Conservation (phyloP, 768 basidiomycete species). For the Agrocybe pediades region DNA sequence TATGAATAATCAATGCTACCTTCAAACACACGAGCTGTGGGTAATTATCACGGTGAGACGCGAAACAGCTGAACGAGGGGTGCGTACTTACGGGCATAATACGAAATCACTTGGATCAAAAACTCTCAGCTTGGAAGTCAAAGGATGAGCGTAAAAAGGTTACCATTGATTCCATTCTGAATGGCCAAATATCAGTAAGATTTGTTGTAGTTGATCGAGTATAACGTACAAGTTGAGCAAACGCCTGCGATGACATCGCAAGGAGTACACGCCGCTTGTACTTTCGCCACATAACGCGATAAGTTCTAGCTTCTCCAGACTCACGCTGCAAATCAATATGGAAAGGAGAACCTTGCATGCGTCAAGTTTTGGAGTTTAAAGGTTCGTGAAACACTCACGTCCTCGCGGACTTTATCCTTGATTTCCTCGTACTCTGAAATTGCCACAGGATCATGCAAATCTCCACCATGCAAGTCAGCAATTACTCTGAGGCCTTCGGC, state of each 20-base stretch:
- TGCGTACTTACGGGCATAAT: constrained; percentile 79
- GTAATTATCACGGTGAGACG: constrained; percentile 3
- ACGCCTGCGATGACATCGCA: constrained; percentile 94
- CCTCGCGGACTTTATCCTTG: constrained; percentile 73
- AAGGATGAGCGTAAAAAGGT: constrained; percentile 15
- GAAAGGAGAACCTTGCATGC: neutral
- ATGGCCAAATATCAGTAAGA: constrained; percentile 11
- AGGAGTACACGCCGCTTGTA: constrained; percentile 88
- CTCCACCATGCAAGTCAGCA: constrained; percentile 86
- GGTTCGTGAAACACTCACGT: constrained; percentile 42
- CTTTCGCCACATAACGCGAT: constrained; percentile 80
- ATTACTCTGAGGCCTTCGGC: constrained; percentile 83
- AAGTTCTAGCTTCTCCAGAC: constrained; percentile 74
- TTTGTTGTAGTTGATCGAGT: constrained; percentile 3
- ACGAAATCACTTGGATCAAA: constrained; percentile 73
- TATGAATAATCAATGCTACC: constrained; percentile 42
- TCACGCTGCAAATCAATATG: constrained; percentile 54
- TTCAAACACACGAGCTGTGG: constrained; percentile 85
- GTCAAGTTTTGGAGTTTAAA: neutral
- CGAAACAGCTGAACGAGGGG: constrained; percentile 5
- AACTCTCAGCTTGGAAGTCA: constrained; percentile 3
- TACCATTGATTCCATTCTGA: constrained; percentile 94
- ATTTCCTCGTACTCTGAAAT: constrained; percentile 89
- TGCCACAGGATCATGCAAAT: constrained; percentile 66
- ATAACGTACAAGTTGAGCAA: constrained; percentile 83